Base-by-base conservation (phyloP, 495 filamentous ascomycete species). In the Penicillium salamii region DNA sequence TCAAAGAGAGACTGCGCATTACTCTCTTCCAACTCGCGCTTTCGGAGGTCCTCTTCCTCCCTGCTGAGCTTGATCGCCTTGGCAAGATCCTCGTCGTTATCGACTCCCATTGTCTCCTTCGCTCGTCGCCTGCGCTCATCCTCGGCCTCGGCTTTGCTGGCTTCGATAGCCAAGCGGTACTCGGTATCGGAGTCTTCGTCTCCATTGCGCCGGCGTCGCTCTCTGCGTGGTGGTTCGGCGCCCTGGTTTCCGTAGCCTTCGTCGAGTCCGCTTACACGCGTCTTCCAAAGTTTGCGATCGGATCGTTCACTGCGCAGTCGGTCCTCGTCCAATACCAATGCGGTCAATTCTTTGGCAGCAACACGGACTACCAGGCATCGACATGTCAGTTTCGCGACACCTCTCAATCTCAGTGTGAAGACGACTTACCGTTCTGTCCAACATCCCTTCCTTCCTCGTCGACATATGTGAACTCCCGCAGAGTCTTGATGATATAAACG, bases 1-100 rank as follows among this genome's bases (percentile, higher is more conserved):
- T 96, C 92, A 58, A 99, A 97, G 32, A 99, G 75, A 26, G 88
- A 83, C 13, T 85, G 71, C 5, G 90, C 87, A 60, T 97, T 96
- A 64, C 71, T 87, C 54, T 96, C 88, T 70, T 97, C 95, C 46
- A 97, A 71, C 65, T 97, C 91, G 38, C 86, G 83, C 62, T 85
- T 85, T 39, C 93, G 83, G 54, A 93, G 77, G 46, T 90, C 88
- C 59, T 97, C 95, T 61, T 97, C 91, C 65, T 97, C 91, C 68
- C 89, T 88, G 64, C 93, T 97, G 14, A 99, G 79, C 71, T 91
- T 95, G 65, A 99, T 93, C 7, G 95, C 95, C 63, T 95, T 97
- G 39, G 87, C 90, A 26, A 97, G 78, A 63, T 96, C 91, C 54
- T 91, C 89, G 53, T 93, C 91, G 13, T 91, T 84, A 5, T 67